phyloP scores from a whole-genome alignment of 345 rosid species.

The Ceriops zippeliana region DNA sequence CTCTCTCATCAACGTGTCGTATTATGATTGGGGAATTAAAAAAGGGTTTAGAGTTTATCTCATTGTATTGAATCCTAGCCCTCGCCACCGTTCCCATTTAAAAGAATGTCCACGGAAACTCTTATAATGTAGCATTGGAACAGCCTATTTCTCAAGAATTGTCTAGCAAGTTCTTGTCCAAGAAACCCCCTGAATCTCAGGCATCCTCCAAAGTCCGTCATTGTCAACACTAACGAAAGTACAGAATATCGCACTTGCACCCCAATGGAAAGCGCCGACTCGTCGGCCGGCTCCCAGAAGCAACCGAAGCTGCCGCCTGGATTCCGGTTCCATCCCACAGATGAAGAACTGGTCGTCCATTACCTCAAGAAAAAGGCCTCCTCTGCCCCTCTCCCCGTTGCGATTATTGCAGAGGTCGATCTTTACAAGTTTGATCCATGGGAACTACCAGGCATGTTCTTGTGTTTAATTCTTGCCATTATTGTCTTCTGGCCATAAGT shows the following conservation, averaged over 20 bases:
- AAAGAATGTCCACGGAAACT: constrained; percentile 29
- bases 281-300: constrained; percentile 24
- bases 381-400: constrained; percentile 31
- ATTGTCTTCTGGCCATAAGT: background rate
- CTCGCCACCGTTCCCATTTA: constrained; percentile 19
- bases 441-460: constrained; percentile 27
- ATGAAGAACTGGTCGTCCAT: constrained; percentile 34
- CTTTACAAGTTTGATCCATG: constrained; percentile 38
- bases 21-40: background rate
- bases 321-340: constrained; percentile 35
- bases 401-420: constrained; percentile 33
- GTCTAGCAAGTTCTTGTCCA: constrained; percentile 18
- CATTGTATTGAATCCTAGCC: background rate
- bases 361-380: constrained; percentile 31
- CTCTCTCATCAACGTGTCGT: background rate
- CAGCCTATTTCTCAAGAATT: constrained; percentile 7
- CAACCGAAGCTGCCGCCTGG: constrained; percentile 37
- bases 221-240: background rate
- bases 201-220: constrained; percentile 1
- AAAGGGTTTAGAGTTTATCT: background rate
- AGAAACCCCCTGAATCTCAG: constrained; percentile 5
- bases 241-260: background rate
- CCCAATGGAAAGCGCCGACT: constrained; percentile 31
- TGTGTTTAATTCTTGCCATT: too few species aligned
- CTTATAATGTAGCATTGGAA: constrained; percentile 17